A percentile compares a stretch with the other conserved stretches of the same genome.
These are phyloP conservation scores for Verticillium albo-atrum DNA, from an alignment of 2,329 filamentous ascomycete species.

Conservation along the genomic window DNA sequence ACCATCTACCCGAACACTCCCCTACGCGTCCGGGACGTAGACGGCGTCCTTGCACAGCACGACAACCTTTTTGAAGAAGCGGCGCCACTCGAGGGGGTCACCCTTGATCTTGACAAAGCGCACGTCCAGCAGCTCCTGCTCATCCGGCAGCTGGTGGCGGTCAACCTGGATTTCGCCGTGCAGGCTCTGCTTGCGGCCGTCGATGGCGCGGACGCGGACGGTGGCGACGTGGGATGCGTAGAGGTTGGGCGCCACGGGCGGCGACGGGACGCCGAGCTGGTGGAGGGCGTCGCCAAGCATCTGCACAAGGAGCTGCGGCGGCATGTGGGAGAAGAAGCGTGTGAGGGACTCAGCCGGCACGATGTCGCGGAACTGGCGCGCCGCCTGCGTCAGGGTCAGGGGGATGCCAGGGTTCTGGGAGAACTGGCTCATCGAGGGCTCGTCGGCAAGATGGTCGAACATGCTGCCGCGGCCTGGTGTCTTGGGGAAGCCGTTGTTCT, in stretches of 20 bases:
- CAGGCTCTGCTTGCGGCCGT: constrained; percentile 67
- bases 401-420: constrained; percentile 73
- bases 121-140: constrained; percentile 69
- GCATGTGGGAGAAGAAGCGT: constrained; percentile 84
- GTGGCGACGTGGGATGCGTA: constrained; percentile 53
- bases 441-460: constrained; percentile 69
- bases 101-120: constrained; percentile 93
- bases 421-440: constrained; percentile 85
- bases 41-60: constrained; percentile 83
- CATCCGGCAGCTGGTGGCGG: constrained; percentile 51
- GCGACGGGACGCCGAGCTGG: constrained; percentile 75
- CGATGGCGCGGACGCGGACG: constrained; percentile 71
- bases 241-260: constrained; percentile 39
- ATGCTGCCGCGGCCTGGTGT: constrained; percentile 26
- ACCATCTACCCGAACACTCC: neutral
- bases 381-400: constrained; percentile 81
- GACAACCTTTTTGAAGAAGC: constrained; percentile 95
- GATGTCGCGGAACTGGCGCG: constrained; percentile 84
- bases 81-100: constrained; percentile 91
- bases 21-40: constrained; percentile 44
- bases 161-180: constrained; percentile 75
- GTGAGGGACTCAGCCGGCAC: constrained; percentile 83
- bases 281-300: constrained; percentile 79
- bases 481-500: constrained; percentile 24
- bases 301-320: constrained; percentile 70